phyloP scores from a whole-genome alignment of 208 protist genomes.

The Leptomonas pyrrhocoris region DNA sequence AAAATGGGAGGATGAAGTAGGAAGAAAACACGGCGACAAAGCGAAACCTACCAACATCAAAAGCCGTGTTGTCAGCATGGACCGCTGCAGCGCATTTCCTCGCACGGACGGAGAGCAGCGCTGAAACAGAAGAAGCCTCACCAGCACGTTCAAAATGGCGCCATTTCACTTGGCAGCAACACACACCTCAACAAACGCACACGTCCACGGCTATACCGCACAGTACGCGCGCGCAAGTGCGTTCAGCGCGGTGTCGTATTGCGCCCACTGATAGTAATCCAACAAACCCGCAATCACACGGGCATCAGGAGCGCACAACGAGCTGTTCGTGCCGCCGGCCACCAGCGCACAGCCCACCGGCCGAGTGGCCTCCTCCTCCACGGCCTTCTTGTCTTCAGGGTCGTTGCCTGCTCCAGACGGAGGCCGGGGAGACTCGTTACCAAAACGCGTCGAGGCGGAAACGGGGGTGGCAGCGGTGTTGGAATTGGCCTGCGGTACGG shows the following conservation, averaged over 20 bases:
- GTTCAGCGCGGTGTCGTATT: slow-evolving; percentile 72
- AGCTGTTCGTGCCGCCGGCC: slow-evolving; percentile 46
- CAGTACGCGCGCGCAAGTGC: slow-evolving; percentile 69
- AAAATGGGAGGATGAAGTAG: too few species aligned
- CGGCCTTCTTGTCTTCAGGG: slow-evolving; percentile 7
- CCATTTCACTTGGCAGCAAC: background rate
- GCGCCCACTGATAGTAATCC: slow-evolving; percentile 90
- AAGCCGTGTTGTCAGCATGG: too few species aligned
- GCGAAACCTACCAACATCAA: too few species aligned
- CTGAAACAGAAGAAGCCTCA: too few species aligned
- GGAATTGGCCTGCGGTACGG: background rate
- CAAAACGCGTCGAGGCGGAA: background rate
- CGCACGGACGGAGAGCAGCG: too few species aligned
- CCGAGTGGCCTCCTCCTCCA: background rate
- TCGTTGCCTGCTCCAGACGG: slow-evolving; percentile 5
- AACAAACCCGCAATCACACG: slow-evolving; percentile 67
- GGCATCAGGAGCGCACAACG: slow-evolving; percentile 35
- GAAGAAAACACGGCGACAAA: too few species aligned
- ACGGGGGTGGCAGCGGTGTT: slow-evolving; percentile 1
- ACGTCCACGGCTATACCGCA: slow-evolving; percentile 2
- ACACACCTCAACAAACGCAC: background rate
- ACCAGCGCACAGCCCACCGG: slow-evolving; percentile 18
- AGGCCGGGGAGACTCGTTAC: background rate
- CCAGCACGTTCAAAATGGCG: too few species aligned
- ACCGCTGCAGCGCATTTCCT: too few species aligned